These are phyloP conservation scores for Santalum album DNA, from an alignment of 164 flowering plant species.

Conservation along the genomic window DNA sequence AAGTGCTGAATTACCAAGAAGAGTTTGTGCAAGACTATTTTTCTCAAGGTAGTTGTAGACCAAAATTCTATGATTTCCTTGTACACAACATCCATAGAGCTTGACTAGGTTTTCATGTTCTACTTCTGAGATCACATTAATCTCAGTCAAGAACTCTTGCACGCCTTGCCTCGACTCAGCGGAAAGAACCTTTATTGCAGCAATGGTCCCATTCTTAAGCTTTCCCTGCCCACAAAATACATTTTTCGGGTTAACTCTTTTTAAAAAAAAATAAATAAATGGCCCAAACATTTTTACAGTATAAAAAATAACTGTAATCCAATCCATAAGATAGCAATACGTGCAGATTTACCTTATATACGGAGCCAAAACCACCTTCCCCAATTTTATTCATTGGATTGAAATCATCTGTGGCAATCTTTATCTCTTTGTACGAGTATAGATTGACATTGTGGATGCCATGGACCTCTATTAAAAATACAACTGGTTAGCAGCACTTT, in stretches of 20 bases:
- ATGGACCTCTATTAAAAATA: conserved; percentile 37
- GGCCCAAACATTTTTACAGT: not conserved
- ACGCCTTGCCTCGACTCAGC: conserved; percentile 78
- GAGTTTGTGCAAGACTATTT: conserved; percentile 74
- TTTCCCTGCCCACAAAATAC: conserved; percentile 47
- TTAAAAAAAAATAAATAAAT: not conserved
- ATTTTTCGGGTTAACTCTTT: not conserved
- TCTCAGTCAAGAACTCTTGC: conserved; percentile 75
- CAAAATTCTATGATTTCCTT: conserved; percentile 69
- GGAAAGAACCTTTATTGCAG: conserved; percentile 88
- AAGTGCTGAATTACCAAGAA: conserved; percentile 44
- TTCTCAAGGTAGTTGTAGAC: conserved; percentile 85
- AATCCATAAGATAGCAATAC: not conserved
- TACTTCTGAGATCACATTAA: conserved; percentile 55
- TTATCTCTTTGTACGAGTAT: conserved; percentile 54
- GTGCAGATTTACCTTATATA: conserved; percentile 55
- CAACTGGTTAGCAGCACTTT: conserved; percentile 8
- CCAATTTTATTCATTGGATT: conserved; percentile 70
- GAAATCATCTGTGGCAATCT: conserved; percentile 64
- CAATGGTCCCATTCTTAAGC: conserved; percentile 60
- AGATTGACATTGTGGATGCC: conserved; percentile 34
- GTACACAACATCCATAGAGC: conserved; percentile 85
- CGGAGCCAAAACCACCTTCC: conserved; percentile 90
- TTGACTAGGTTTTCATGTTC: conserved; percentile 77
- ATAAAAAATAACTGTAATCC: not conserved